A percentile compares a stretch with the other conserved stretches of the same genome.
Evolutionary conservation across 257 asterid species (phyloP).

Genomic region (Solanum acaule): DNA sequence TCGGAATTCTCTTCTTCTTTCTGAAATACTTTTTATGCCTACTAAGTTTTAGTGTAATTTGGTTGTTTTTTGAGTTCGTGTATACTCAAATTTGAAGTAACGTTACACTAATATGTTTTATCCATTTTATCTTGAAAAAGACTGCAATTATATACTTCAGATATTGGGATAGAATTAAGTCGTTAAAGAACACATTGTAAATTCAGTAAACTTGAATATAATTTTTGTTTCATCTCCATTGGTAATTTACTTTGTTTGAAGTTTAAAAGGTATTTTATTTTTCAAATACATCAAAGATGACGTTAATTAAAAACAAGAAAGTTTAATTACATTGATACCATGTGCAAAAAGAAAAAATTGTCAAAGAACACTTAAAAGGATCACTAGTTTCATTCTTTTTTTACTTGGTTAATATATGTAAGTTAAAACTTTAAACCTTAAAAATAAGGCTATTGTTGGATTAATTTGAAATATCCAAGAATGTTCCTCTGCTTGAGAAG

Average conservation of each 20-base stretch:
- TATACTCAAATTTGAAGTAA: too few species aligned
- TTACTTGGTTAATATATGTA: not conserved
- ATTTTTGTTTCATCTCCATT: not conserved
- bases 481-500: not conserved
- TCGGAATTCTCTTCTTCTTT: too few species aligned
- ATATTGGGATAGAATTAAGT: fast-evolving
- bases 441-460: not conserved
- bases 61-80: too few species aligned
- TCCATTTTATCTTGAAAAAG: too few species aligned
- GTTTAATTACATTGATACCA: not conserved
- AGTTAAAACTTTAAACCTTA: not conserved
- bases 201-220: too few species aligned
- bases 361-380: not conserved
- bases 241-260: not conserved
- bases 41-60: not conserved
- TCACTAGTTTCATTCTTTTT: not conserved
- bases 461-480: not conserved
- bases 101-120: too few species aligned
- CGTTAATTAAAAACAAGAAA: not conserved
- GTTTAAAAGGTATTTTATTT: too few species aligned
- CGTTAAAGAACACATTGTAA: too few species aligned
- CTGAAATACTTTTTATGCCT: too few species aligned
- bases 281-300: not conserved
- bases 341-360: not conserved
- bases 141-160: too few species aligned